Base-by-base conservation (phyloP, 495 filamentous ascomycete species). In the Bacidia rubella region DNA sequence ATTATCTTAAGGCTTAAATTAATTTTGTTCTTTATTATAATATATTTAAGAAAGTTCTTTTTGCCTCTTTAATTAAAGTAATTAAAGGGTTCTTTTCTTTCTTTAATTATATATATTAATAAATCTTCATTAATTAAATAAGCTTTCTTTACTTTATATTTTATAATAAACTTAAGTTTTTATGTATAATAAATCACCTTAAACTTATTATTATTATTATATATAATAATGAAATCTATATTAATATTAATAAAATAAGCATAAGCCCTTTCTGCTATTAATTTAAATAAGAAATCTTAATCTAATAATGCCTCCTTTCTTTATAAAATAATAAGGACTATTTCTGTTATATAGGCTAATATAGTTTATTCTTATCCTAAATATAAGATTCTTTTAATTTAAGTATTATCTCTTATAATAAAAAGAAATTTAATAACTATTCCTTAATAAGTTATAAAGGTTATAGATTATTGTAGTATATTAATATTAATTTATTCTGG, bases 131-230 rank as follows among this genome's bases (percentile, higher is more conserved):
- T 20, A 20, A 21, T 46, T 2, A 46, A n/a, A 21, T 21, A 46
- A 46, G 43, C 10, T 46, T 46, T 46, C 12, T 46, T n/a, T 46
- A n/a, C 1, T n/a, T 46, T 46, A 46, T 46, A 46, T 46, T 46
- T 21, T 46, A 46, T 1, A 46, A 46, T 21, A n/a, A 46, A 15
- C 12, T 12, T 2, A 2, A 46, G 23, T 35, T 7, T 35, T 38
- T 20, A 35, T 35, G 5, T 35, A 35, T 5, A 5, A 7, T 35
- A 7, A 7, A 35, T 7, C 15, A 7, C 15, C 15, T 7, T 7
- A 35, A 15, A 15, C 29, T 35, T 35, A 35, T 35, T 35, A 35
- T 35, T 35, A 35, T 35, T 35, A 35, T 35, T 35, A 7, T 35
- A 35, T 35, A 35, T 35, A 7, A 35, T 7, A 35, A 35, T 35